phyloP scores from a whole-genome alignment of 257 asterid species.

The Catharanthus roseus region DNA sequence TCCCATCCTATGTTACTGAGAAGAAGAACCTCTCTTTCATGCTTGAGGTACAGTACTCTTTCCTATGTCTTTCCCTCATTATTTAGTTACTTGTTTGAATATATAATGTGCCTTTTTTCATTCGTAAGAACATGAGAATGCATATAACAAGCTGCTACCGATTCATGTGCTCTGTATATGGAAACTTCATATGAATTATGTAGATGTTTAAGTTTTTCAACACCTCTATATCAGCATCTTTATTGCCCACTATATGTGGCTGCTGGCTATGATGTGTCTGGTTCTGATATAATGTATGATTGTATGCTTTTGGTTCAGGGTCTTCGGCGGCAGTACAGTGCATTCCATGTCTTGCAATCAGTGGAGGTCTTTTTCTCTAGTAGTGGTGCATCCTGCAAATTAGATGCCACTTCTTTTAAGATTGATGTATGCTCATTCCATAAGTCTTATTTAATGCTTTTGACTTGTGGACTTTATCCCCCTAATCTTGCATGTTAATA shows the following conservation, averaged over 20 bases:
- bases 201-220: neutral
- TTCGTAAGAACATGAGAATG: neutral
- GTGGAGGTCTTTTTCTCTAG: slow-evolving; percentile 54
- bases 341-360: slow-evolving; percentile 66
- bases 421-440: slow-evolving; percentile 48
- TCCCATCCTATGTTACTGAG: slow-evolving; percentile 34
- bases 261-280: slow-evolving; percentile 13
- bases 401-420: slow-evolving; percentile 47
- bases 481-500: slow-evolving; percentile 12
- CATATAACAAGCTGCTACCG: neutral
- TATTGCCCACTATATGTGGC: no score
- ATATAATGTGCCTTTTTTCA: neutral
- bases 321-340: slow-evolving; percentile 60
- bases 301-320: slow-evolving; percentile 43
- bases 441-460: slow-evolving; percentile 4
- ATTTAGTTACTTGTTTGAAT: neutral
- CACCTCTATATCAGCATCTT: neutral
- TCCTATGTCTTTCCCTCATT: neutral
- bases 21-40: slow-evolving; percentile 61
- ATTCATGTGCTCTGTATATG: neutral
- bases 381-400: slow-evolving; percentile 59
- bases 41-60: slow-evolving; percentile 54
- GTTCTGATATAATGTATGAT: neutral
- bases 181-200: neutral
- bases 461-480: neutral